Evolutionary conservation across 2,329 filamentous ascomycete genomes (phyloP), one percentile per base, ranked within the genome.

Genomic region (Diplodia scrobiculata): DNA sequence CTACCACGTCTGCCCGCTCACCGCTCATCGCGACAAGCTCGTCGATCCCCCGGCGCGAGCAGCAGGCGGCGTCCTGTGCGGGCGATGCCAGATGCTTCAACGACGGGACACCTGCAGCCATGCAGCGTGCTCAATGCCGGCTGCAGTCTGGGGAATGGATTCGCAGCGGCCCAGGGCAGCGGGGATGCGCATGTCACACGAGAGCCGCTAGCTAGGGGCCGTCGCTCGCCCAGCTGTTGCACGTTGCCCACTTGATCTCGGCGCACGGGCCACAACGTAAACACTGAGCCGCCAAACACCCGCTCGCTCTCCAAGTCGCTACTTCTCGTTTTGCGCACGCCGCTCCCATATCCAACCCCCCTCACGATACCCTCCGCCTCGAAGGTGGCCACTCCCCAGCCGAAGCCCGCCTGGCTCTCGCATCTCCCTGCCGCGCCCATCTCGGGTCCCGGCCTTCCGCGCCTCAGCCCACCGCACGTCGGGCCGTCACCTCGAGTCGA

Each of bases 31-130:
- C 29, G 29, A 62, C 45, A 62, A 62, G 58, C 45, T 36, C 58
- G 58, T 62, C 41, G 58, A 62, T 62, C 58, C 58, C 58, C 58
- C 58, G 14, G 58, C 13, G 58, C 58, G 58, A 50, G 58, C 58
- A 50, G 41, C 58, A 50, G 58, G 45, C 58, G 29, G 58, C 21
- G 58, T 62, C 58, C 58, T 50, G 58, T 62, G 58, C 58, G 58
- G 48, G 55, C 58, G 45, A 50, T 50, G 41, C 21, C 41, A 50
- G 58, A 29, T n/a, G 32, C n/a, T 34, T 11, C 41, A 34, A 19
- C 36, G 32, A 58, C 19, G 34, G n/a, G 17, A 14, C 36, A 58
- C 13, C 55, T 32, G 38, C 21, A 47, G 14, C 55, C 55, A 60
- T 27, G 54, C 36, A 10, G 54, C 34, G 36, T 5, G 11, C 54